These are phyloP conservation scores for Euclidium syriacum DNA, from an alignment of 345 rosid genomes.

Conservation along the genomic window DNA sequence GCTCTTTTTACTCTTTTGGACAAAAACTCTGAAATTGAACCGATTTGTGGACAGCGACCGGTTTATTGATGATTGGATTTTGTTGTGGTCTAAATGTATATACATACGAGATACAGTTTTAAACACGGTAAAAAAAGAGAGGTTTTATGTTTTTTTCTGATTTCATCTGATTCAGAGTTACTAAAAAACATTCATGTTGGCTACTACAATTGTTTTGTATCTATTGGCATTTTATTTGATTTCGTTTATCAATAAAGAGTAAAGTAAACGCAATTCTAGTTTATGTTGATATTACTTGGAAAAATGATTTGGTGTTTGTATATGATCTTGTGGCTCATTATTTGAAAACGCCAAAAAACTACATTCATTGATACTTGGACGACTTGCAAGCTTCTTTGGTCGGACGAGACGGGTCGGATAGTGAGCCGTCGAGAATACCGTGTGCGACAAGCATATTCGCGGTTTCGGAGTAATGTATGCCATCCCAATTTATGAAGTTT, in stretches of 20 bases:
- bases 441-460: slow-evolving; percentile 49
- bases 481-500: slow-evolving; percentile 73
- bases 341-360: background rate
- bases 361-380: background rate
- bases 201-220: slow-evolving; percentile 23
- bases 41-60: slow-evolving; percentile 33
- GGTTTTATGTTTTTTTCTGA: slow-evolving; percentile 9
- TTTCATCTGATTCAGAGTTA: background rate
- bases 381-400: slow-evolving; percentile 21
- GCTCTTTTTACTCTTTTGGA: slow-evolving; percentile 68
- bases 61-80: slow-evolving; percentile 28
- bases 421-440: slow-evolving; percentile 43
- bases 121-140: slow-evolving; percentile 6
- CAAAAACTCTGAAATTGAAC: slow-evolving; percentile 30
- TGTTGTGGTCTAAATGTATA: slow-evolving; percentile 24
- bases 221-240: background rate
- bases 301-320: background rate
- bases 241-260: background rate
- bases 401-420: slow-evolving; percentile 40
- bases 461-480: slow-evolving; percentile 60
- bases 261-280: too few species aligned
- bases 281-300: background rate
- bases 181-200: slow-evolving; percentile 6
- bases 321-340: background rate
- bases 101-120: slow-evolving; percentile 19